Evolutionary conservation across 352 stramenopile species (phyloP), one percentile per base, ranked within the genome.

Genomic region (Pythium volutum): DNA sequence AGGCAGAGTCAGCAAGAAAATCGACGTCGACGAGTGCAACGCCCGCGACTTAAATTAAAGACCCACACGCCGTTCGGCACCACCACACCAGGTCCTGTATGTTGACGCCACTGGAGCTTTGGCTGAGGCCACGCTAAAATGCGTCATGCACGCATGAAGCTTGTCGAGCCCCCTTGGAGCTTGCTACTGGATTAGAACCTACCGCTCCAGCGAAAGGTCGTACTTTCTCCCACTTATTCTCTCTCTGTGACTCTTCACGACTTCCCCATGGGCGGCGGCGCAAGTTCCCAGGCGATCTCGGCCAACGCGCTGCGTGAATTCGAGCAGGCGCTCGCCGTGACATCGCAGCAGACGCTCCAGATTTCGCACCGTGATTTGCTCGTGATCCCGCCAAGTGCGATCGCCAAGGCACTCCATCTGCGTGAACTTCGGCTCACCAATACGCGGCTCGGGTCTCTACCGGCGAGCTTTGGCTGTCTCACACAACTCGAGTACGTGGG

Each of bases 381-480:
- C 7, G 62, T 71, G 49, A 73, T 87, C n/a, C 74, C 78, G 18
- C 78, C 76, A 0, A 67, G 64, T 6, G 59, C 60, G 16, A 66
- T 87, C 41, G 71, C 71, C 22, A 70, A 76, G 31, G 72, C 75
- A 18, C 63, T 64, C 1, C 78, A 87, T 38, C 49, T 87, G 23
- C 60, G 60, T 5, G 77, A 84, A 48, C 64, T 88, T 16, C 60
- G 62, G 11, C 62, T 88, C 22, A 70, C 59, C 27, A 60, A 65
- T 25, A 71, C 64, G 14, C 59, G 68, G 6, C 55, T 88, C 15
- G 57, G 63, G 12, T 52, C 70, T 15, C 54, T 85, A 2, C 78
- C 78, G 2, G 50, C 76, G 14, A 88, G 78, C 51, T 85, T 88
- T 45, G 78, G 78, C 8, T 75, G 69, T 36, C 70, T 88, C 26